Base-by-base conservation (phyloP, 805 yeast genomes). In the Teunomyces pallodes region DNA sequence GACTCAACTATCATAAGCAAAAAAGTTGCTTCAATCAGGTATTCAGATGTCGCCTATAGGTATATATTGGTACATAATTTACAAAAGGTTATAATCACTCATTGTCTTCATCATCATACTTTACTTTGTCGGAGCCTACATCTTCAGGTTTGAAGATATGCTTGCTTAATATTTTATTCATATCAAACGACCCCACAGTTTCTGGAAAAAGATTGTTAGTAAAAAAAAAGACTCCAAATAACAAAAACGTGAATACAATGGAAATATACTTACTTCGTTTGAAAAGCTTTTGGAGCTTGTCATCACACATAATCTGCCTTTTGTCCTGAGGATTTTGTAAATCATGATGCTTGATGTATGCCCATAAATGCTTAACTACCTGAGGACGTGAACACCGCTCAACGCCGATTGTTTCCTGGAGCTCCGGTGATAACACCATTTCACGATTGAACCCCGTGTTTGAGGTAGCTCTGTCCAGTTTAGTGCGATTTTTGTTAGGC, bases 311-410 rank as follows among this genome's bases (percentile, higher is more conserved):
- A 5, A 88, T 83, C 48, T 81, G 82, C 46, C 92, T 71, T 52
- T 77, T 75, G 63, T 88, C 87, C 1, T 69, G 57, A 1, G 90
- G 87, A 52, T 86, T 81, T 60, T 87, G 95, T 28, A 88, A 64
- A 27, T 78, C 63, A 50, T 85, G 60, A 9, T 62, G 77, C 56
- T 82, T 84, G 48, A 89, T 86, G 62, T 89, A 81, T 10, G 72
- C 77, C 95, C 95, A 87, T 4, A 87, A 61, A 41, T 65, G 65
- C 52, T 85, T 85, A 8, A 86, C 90, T 13, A 86, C 83, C 59
- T 84, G 84, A 0, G 92, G 83, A 54, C 96, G 68, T 3, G 91
- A 75, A 38, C 81, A 58, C 46, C 66, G 73, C 1, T 60, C 60
- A 2, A 43, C 50, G 0, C 73, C 74, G 7, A 87, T 59, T 12